Evolutionary conservation across 495 filamentous ascomycete species (phyloP).

Genomic region (Hypoxylon trugodes): DNA sequence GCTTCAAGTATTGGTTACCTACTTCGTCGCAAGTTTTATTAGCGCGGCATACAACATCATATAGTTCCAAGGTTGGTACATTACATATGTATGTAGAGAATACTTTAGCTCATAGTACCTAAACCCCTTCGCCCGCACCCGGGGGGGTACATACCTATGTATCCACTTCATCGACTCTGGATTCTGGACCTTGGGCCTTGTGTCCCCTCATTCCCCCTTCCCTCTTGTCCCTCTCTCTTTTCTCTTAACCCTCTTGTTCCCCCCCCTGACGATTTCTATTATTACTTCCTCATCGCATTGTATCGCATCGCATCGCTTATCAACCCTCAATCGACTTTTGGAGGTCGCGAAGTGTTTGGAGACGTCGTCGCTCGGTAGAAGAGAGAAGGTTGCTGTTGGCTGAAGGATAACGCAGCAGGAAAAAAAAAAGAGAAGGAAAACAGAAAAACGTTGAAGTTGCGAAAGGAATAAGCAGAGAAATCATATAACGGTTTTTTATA

Average conservation of each 20-base stretch:
- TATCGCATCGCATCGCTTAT: slow-evolving; percentile 34
- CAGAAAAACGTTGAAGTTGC: too few species aligned
- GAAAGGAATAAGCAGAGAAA: slow-evolving; percentile 23
- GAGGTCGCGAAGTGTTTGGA: slow-evolving; percentile 40
- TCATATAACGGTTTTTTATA: slow-evolving; percentile 15
- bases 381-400: slow-evolving; percentile 34
- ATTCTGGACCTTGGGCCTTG: too few species aligned
- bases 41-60: not conserved
- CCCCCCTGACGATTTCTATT: slow-evolving; percentile 30
- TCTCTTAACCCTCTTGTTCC: slow-evolving; percentile 27
- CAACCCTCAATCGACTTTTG: slow-evolving; percentile 9
- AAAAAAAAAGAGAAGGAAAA: slow-evolving; percentile 10
- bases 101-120: slow-evolving; percentile 15
- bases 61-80: not conserved
- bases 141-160: too few species aligned
- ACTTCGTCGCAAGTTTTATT: not conserved
- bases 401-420: slow-evolving; percentile 29
- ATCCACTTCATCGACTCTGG: slow-evolving; percentile 35
- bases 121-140: slow-evolving; percentile 36
- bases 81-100: slow-evolving; percentile 3
- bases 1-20: slow-evolving; percentile 11
- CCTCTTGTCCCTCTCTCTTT: slow-evolving; percentile 35
- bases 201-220: slow-evolving; percentile 42
- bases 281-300: slow-evolving; percentile 23
- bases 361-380: slow-evolving; percentile 36